A percentile compares a stretch with the other conserved stretches of the same genome.
Conservation (phyloP, 1,139 yeast species). For the Scheffersomyces parashehatae region DNA sequence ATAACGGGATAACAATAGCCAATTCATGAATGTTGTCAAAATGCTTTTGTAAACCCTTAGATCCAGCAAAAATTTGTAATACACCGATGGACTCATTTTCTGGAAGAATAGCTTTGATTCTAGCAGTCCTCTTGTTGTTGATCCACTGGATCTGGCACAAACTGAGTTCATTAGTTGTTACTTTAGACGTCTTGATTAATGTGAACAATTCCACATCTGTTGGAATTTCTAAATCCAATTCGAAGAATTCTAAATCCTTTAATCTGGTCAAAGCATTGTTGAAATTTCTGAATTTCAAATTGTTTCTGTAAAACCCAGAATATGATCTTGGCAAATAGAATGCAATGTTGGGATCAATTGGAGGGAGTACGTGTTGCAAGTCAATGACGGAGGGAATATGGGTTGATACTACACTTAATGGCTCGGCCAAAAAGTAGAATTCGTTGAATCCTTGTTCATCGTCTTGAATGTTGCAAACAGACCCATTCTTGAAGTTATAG, state of each 20-base stretch:
- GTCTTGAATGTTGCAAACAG: slow-evolving; percentile 36
- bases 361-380: slow-evolving; percentile 85
- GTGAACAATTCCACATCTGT: slow-evolving; percentile 64
- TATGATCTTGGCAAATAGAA: slow-evolving; percentile 81
- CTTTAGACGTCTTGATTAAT: slow-evolving; percentile 52
- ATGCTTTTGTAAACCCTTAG: slow-evolving; percentile 61
- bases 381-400: slow-evolving; percentile 80
- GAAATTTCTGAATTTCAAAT: slow-evolving; percentile 61
- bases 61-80: slow-evolving; percentile 73
- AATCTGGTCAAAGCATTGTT: slow-evolving; percentile 77
- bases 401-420: slow-evolving; percentile 73
- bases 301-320: slow-evolving; percentile 70
- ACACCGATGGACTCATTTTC: slow-evolving; percentile 67
- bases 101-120: slow-evolving; percentile 81
- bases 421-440: slow-evolving; percentile 77
- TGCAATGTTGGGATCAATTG: slow-evolving; percentile 76
- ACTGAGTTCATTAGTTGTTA: slow-evolving; percentile 54
- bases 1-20: slow-evolving; percentile 74
- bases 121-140: slow-evolving; percentile 62
- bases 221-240: slow-evolving; percentile 74
- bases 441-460: slow-evolving; percentile 35
- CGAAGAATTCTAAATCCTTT: slow-evolving; percentile 74
- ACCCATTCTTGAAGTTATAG: slow-evolving; percentile 36
- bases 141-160: slow-evolving; percentile 78
- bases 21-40: slow-evolving; percentile 66